A percentile compares a stretch with the other conserved stretches of the same genome.
phyloP scores from a whole-genome alignment of 2,329 filamentous ascomycete species.

The Fusarium fracticaudum region DNA sequence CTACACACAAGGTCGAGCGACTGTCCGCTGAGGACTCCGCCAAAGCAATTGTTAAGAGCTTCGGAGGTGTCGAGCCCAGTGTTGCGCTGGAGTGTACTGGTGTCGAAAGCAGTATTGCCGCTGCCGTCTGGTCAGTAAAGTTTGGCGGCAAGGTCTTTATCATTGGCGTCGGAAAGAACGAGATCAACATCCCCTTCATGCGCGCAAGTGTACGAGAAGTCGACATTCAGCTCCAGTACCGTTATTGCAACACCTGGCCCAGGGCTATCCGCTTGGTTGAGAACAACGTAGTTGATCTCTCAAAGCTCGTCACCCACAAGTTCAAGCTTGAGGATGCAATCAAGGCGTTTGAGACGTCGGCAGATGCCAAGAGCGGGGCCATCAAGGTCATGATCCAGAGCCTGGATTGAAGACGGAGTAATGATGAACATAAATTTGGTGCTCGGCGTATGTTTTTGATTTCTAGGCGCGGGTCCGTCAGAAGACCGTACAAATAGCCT shows the following conservation, averaged over 20 bases:
- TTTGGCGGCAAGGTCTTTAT: constrained; percentile 98
- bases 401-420: constrained; percentile 54
- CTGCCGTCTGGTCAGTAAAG: constrained; percentile 89
- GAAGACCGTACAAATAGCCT: constrained; percentile 21
- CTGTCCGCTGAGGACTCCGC: constrained; percentile 76
- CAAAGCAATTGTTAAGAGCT: constrained; percentile 70
- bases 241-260: constrained; percentile 96
- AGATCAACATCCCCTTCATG: constrained; percentile 98
- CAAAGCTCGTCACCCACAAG: constrained; percentile 86
- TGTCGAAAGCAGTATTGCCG: constrained; percentile 86
- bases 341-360: constrained; percentile 88
- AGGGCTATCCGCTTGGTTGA: constrained; percentile 88
- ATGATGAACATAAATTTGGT: constrained; percentile 28
- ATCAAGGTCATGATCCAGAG: constrained; percentile 98
- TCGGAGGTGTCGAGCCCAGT: constrained; percentile 83
- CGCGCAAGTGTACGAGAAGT: constrained; percentile 88
- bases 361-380: constrained; percentile 89
- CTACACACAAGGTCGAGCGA: constrained; percentile 81
- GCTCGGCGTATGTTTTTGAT: constrained; percentile 39
- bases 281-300: constrained; percentile 84
- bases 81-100: constrained; percentile 93
- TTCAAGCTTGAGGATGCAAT: constrained; percentile 87
- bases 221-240: constrained; percentile 95
- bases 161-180: constrained; percentile 93
- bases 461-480: constrained; percentile 32